Percentiles rank a stretch among this genome's conserved stretches.
These are phyloP conservation scores for Hyaloscypha finlandica DNA, from an alignment of 495 filamentous ascomycete genomes.

Conservation along the genomic window DNA sequence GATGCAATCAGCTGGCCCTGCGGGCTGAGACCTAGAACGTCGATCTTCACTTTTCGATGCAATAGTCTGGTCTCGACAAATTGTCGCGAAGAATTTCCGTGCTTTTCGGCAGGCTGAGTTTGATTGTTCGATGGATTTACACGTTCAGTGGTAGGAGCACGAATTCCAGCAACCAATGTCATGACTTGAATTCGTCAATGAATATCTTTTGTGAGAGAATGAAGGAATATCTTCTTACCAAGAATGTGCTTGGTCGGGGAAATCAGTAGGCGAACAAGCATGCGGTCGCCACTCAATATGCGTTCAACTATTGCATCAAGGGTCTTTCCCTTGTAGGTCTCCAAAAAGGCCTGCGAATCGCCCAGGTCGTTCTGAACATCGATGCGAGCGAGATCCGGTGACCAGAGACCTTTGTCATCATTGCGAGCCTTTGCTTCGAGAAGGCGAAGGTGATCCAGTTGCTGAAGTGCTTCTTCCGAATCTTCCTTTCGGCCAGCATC, in stretches of 20 bases:
- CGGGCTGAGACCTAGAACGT: conserved; percentile 81
- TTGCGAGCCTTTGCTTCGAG: conserved; percentile 80
- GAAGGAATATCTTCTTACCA: conserved; percentile 33
- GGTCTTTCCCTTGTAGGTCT: conserved; percentile 73
- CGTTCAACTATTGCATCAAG: conserved; percentile 80
- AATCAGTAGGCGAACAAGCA: conserved; percentile 79
- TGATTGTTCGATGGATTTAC: conserved; percentile 72
- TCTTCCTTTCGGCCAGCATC: conserved; percentile 89
- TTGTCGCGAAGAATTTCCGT: conserved; percentile 79
- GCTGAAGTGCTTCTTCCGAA: conserved; percentile 65
- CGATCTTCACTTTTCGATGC: conserved; percentile 80
- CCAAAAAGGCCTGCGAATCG: conserved; percentile 69
- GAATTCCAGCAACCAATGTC: conserved; percentile 85
- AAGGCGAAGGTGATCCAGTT: conserved; percentile 72
- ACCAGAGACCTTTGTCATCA: conserved; percentile 79
- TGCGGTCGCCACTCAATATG: conserved; percentile 85
- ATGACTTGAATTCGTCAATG: conserved; percentile 44
- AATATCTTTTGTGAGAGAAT: not conserved
- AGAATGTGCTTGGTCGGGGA: conserved; percentile 79
- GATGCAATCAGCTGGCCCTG: conserved; percentile 81
- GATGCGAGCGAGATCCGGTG: conserved; percentile 55
- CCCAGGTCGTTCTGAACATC: conserved; percentile 78
- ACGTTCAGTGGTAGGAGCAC: conserved; percentile 82
- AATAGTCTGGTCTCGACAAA: conserved; percentile 84
- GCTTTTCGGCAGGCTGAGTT: conserved; percentile 81